phyloP scores from a whole-genome alignment of 2,329 filamentous ascomycete genomes.

The Mariannaea elegans region DNA sequence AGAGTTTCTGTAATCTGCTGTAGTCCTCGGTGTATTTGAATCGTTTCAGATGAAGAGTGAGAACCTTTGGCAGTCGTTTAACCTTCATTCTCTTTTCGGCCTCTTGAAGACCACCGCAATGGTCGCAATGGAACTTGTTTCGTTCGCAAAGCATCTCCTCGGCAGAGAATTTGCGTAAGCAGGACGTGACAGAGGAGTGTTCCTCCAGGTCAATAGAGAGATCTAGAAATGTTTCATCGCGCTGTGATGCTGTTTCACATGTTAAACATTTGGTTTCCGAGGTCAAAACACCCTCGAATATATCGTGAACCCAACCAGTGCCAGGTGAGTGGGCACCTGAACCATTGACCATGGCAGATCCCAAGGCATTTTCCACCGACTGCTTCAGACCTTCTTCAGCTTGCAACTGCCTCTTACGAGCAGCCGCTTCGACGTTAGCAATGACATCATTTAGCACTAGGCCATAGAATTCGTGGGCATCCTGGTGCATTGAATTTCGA shows the following conservation, averaged over 20 bases:
- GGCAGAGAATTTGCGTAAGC: conserved; percentile 92
- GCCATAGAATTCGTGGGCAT: conserved; percentile 97
- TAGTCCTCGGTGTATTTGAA: conserved; percentile 99
- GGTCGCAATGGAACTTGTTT: conserved; percentile 99
- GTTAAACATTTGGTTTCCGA: conserved; percentile 97
- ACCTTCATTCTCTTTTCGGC: conserved; percentile 99
- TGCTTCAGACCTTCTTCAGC: conserved; percentile 57
- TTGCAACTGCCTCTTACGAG: conserved; percentile 65
- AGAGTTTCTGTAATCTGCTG: conserved; percentile 92
- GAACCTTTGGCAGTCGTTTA: conserved; percentile 88
- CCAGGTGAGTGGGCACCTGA: conserved; percentile 64
- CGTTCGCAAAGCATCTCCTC: conserved; percentile 98
- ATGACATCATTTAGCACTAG: conserved; percentile 96
- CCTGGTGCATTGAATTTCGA: conserved; percentile 95
- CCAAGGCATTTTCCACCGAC: conserved; percentile 56
- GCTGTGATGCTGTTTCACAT: conserved; percentile 93
- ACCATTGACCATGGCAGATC: conserved; percentile 46
- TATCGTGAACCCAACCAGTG: conserved; percentile 92
- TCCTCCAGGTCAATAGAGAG: conserved; percentile 95
- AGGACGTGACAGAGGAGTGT: conserved; percentile 95
- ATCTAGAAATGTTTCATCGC: conserved; percentile 95
- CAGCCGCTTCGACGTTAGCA: conserved; percentile 89
- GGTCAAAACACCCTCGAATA: conserved; percentile 93
- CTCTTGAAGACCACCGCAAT: conserved; percentile 94
- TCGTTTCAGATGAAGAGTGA: conserved; percentile 92